Evolutionary conservation across 129 eudicot genomes (phyloP), one percentile per base, ranked within the genome.

Genomic region (Scalesia atractyloides): DNA sequence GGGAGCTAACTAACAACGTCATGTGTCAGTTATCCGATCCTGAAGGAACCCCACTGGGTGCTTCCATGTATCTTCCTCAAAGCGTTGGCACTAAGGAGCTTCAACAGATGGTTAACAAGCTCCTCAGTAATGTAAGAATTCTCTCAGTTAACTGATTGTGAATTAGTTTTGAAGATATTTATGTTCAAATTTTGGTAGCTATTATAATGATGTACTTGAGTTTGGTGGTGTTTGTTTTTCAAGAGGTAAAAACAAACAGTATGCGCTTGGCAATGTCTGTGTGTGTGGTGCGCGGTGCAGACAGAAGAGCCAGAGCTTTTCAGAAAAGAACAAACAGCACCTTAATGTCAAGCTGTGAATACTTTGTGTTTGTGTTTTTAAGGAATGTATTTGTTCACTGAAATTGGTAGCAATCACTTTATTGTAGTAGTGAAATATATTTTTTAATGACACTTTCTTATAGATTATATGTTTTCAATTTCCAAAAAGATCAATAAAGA

Each of bases 51-150:
- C 75, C 86, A 5, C 87, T 94, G 13, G 99, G 88, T 30, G 72
- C 89, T 5, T 79, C 99, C 26, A 82, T 94, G 86, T 94, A 86
- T 74, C 97, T 94, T 47, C 99, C 99, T 24, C 96, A 94, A 73
- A 79, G 48, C 82, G 97, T 89, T 37, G 91, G 96, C 14, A 91
- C 99, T 44, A 90, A 90, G 79, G 99, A 94, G 84, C 97, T 94
- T 61, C 96, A 84, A 68, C 96, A 87, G 61, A 85, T 90, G 77
- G 98, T 94, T 66, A 94, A 94, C 75, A 79, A 82, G 80, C 82
- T 94, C 43, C 97, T 87, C 59, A 64, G 73, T 18, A 88, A 88
- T 69, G 97, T 91, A 83, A 75, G 37, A 41, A 41, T 30, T 30
- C 34, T 2, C 60, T 41, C 9, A 49, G 4, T 70, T 60, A 7